phyloP scores from a whole-genome alignment of 139 green algal genomes.

The Chlorella sorokiniana region DNA sequence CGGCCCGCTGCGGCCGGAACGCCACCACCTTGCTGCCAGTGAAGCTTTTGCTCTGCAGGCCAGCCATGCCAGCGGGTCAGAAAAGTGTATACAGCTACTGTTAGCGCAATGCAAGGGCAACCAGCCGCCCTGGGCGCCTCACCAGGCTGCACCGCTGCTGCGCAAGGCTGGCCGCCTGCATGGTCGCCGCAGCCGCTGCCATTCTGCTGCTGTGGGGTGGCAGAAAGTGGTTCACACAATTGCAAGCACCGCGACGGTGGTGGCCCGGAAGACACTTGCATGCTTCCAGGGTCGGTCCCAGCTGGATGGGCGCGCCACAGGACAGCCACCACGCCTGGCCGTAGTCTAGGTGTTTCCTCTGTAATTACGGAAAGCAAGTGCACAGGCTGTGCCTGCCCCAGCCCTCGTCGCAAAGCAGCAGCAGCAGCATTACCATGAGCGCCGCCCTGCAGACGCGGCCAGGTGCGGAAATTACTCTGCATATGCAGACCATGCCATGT shows the following conservation, averaged over 20 bases:
- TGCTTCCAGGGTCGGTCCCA: not conserved
- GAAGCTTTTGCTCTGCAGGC: conserved; percentile 29
- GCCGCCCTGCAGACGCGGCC: conserved; percentile 19
- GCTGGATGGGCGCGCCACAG: not conserved
- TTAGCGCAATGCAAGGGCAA: not conserved
- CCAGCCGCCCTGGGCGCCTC: not conserved
- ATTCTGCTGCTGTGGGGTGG: not conserved
- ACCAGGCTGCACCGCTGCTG: conserved; percentile 28
- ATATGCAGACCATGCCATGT: not conserved
- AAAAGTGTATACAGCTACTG: not conserved
- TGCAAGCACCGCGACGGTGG: not conserved
- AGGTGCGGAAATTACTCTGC: not conserved
- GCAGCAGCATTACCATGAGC: conserved; percentile 1
- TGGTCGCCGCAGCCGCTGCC: not conserved
- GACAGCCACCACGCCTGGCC: too few species aligned
- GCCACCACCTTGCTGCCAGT: conserved; percentile 8
- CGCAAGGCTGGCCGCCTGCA: conserved; percentile 1
- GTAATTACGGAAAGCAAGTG: too few species aligned
- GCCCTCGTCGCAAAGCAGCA: not conserved
- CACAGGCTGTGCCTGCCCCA: not conserved
- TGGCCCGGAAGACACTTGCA: not conserved
- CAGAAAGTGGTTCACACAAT: not conserved
- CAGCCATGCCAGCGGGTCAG: not conserved
- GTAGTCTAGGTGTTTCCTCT: too few species aligned
- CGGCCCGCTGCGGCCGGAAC: not conserved